Base-by-base conservation (phyloP, 495 filamentous ascomycete genomes). In the Trichodelitschia bisporula region DNA sequence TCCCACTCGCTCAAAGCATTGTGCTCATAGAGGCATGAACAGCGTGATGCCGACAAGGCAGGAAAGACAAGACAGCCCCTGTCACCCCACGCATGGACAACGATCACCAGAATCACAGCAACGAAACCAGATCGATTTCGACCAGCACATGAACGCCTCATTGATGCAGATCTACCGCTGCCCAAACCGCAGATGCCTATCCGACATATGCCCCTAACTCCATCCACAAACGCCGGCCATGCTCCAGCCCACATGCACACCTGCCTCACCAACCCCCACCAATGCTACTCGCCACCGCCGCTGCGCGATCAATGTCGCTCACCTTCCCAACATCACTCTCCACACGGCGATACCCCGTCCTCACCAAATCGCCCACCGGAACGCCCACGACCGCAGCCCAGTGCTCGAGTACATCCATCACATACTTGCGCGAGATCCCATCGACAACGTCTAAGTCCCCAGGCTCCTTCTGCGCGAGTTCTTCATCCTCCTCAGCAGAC, bases 231-330 rank as follows among this genome's bases (percentile, higher is more conserved):
- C 6, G 6, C 21, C 21, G 21, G 21, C 6, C 21, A 24, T 6
- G n/a, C 6, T 24, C 30, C 18, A 17, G 14, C 21, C 9, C 14
- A 32, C 14, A 8, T 17, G 21, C 13, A 6, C 16, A n/a, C 27
- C 27, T 23, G 5, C 8, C 19, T 30, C 15, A 95, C 86, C 86
- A 97, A 6, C 86, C 86, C 27, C 86, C 84, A 30, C 83, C 86
- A 26, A 83, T 77, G 56, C 82, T 90, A 29, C 78, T 73, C 15
- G 86, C 89, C 42, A 97, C 57, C 43, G 89, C 80, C 28, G 78
- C 71, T 12, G 86, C 82, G 32, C 72, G 65, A 35, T 80, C 69
- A n/a, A 77, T 76, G 46, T 75, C 72, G 32, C 51, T 62, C 10
- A 48, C 40, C 41, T 40, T 68, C 25, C 84, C 84, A 8, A 97